Evolutionary conservation across 306 rosid species (phyloP).

Genomic region (Fragaria nilgerrensis): DNA sequence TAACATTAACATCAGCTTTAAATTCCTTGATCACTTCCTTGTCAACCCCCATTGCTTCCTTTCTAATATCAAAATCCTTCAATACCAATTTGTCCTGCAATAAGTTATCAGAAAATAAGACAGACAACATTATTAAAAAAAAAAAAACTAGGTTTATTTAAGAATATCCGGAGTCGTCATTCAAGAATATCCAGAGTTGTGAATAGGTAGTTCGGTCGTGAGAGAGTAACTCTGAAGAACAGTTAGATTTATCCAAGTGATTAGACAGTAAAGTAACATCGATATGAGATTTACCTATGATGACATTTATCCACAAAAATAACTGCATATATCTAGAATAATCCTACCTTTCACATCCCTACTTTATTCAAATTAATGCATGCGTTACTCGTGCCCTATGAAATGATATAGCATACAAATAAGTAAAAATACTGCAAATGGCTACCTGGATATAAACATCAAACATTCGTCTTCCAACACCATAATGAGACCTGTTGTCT

Average conservation of each 20-base stretch:
- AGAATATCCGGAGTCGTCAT: not conserved
- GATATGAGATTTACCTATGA: not conserved
- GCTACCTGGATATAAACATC: slow-evolving; percentile 60
- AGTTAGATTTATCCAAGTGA: not conserved
- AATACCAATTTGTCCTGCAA: slow-evolving; percentile 6
- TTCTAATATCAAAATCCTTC: slow-evolving; percentile 20
- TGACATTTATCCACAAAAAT: not conserved
- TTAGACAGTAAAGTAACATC: not conserved
- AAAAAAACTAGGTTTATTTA: not conserved
- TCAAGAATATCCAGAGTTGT: not conserved
- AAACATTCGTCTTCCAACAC: too few relatives aligned
- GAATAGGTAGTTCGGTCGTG: not conserved
- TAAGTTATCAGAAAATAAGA: slow-evolving; percentile 22
- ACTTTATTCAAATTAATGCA: not conserved
- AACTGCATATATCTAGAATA: not conserved
- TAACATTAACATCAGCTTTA: slow-evolving; percentile 41
- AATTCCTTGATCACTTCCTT: slow-evolving; percentile 11
- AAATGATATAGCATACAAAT: not conserved
- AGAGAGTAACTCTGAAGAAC: not conserved
- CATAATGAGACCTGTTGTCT: too few relatives aligned
- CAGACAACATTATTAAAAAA: not conserved
- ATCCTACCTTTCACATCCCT: not conserved
- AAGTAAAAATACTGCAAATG: slow-evolving; percentile 3
- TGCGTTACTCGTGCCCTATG: not conserved
- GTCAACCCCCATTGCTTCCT: slow-evolving; percentile 20